These are phyloP conservation scores for Lactarius quietus DNA, from an alignment of 768 basidiomycete genomes.

Conservation along the genomic window DNA sequence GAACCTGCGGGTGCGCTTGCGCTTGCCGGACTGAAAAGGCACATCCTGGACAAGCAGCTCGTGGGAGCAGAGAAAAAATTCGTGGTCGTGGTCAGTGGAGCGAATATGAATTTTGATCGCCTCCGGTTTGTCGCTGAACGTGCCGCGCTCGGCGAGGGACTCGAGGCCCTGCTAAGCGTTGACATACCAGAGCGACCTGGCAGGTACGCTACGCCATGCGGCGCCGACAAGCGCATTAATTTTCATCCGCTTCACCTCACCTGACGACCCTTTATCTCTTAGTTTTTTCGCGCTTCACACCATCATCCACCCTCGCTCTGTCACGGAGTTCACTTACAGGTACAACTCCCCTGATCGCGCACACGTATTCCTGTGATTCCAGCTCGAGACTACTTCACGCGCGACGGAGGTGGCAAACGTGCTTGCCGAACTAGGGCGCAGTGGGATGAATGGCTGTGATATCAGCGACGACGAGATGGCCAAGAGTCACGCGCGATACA, in stretches of 20 bases:
- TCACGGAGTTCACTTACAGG: conserved; percentile 96
- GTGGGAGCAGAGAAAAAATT: conserved; percentile 82
- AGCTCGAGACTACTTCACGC: conserved; percentile 58
- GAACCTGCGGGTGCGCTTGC: conserved; percentile 95
- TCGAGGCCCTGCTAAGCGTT: conserved; percentile 91
- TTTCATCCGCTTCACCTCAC: neutral
- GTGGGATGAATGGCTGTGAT: conserved; percentile 81
- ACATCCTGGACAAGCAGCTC: conserved; percentile 79
- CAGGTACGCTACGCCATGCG: conserved; percentile 58
- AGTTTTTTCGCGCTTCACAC: conserved; percentile 89
- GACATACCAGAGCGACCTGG: conserved; percentile 92
- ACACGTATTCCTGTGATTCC: conserved; percentile 89
- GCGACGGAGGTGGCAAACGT: conserved; percentile 61
- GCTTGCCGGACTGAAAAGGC: conserved; percentile 85
- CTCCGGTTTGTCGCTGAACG: conserved; percentile 98
- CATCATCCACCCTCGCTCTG: conserved; percentile 82
- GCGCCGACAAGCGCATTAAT: neutral
- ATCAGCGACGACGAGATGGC: conserved; percentile 95
- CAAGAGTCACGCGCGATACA: conserved; percentile 90
- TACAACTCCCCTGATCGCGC: conserved; percentile 72
- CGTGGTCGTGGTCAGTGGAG: conserved; percentile 90
- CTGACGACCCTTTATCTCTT: conserved; percentile 5
- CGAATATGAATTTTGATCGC: conserved; percentile 99
- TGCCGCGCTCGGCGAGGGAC: conserved; percentile 93
- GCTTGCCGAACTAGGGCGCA: conserved; percentile 53